Base-by-base conservation (phyloP, 768 basidiomycete species). In the Suillus luteus region DNA sequence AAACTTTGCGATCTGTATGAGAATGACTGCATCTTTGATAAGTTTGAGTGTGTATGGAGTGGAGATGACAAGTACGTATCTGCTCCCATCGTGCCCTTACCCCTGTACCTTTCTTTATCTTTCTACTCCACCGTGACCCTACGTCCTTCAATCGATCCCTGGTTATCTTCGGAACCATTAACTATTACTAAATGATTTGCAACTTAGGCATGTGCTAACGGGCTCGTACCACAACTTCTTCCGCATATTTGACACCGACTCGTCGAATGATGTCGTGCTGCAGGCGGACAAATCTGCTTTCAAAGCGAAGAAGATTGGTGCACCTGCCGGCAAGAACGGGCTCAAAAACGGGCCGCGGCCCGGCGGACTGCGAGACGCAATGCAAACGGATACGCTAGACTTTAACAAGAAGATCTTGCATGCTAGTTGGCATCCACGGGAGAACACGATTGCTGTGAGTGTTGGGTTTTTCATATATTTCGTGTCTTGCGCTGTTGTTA, bases 181-280 rank as follows among this genome's bases (percentile, higher is more conserved):
- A 22, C 10, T 11, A 41, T 64, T 54, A 38, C 63, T 65, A 11
- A 66, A 40, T 35, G 10, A 58, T 11, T 49, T 22, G 37, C 59
- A 35, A 62, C 46, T 10, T 71, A 99, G 97, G 72, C 89, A 96
- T 76, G 95, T 99, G 64, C 82, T 99, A 67, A 98, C 97, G n/a
- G 97, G 97, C 51, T 99, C 97, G 59, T 99, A 99, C 81, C 96
- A 99, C 82, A 99, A 99, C 80, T 99, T 96, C 81, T 96, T 99
- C 91, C 95, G 95, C 76, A 97, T 99, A 87, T 99, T 95, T 79
- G 96, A 99, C 76, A 86, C 88, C 60, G 93, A 96, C 65, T 87
- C 89, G 38, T 73, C 88, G 66, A 91, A 89, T 65, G 97, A 99
- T 71, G 88, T 96, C 51, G 93, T 98, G 14, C 79, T 99, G 62